A percentile compares a stretch with the other conserved stretches of the same genome.
Conservation (phyloP, 2,329 filamentous ascomycete genomes). For the Phialophora verrucosa region DNA sequence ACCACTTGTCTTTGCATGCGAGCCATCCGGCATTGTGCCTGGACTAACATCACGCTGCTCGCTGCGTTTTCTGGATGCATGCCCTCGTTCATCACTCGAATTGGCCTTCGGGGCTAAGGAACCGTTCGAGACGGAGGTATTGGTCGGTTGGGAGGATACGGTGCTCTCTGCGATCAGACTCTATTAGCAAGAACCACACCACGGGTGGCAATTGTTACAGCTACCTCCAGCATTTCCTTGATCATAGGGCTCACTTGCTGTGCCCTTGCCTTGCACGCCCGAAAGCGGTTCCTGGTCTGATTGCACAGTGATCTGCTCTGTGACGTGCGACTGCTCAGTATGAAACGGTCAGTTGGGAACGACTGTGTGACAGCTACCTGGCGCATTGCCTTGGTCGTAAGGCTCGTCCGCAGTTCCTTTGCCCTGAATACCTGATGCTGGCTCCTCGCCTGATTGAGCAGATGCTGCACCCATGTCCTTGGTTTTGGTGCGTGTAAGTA, state of each 20-base stretch:
- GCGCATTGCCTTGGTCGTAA: conserved; percentile 38
- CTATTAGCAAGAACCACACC: conserved; percentile 2
- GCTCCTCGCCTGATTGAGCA: conserved; percentile 33
- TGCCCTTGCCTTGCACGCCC: conserved; percentile 34
- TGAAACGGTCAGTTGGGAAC: neutral
- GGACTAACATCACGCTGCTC: conserved; percentile 37
- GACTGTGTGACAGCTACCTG: conserved; percentile 22
- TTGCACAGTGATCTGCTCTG: conserved; percentile 7
- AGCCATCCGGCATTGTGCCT: conserved; percentile 37
- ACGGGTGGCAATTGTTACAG: neutral
- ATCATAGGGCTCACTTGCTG: conserved; percentile 29
- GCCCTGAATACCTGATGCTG: conserved; percentile 35
- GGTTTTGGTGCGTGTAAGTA: conserved; percentile 18
- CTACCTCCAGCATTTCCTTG: conserved; percentile 33
- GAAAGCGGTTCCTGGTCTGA: conserved; percentile 31
- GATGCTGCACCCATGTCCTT: conserved; percentile 17
- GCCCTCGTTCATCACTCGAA: conserved; percentile 17
- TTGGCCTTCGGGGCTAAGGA: conserved; percentile 15
- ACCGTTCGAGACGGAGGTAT: conserved; percentile 4
- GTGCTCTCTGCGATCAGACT: conserved; percentile 19
- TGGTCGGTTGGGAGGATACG: conserved; percentile 21
- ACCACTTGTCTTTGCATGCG: conserved; percentile 36
- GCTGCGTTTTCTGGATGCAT: conserved; percentile 14
- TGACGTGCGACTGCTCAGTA: neutral
- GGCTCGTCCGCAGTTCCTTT: conserved; percentile 36